Conservation (phyloP, 208 protist species). For the Perkinsela sp. region DNA sequence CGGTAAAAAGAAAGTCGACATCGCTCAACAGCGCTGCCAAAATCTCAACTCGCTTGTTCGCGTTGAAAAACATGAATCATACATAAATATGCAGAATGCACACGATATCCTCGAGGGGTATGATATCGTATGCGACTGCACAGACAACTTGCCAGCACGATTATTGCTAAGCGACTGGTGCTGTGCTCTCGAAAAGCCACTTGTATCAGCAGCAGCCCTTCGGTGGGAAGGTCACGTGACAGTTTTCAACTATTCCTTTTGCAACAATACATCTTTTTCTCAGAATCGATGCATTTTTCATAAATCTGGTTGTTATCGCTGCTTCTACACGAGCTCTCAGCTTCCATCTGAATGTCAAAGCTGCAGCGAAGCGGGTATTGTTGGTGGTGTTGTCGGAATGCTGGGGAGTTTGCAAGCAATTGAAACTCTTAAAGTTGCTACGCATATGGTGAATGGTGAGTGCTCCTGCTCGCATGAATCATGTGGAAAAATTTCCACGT, state of each 20-base stretch:
- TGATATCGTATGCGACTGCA: constrained; percentile 68
- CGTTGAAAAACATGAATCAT: constrained; percentile 11
- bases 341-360: constrained; percentile 36
- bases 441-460: background rate
- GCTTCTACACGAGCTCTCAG: constrained; percentile 59
- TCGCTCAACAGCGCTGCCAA: constrained; percentile 23
- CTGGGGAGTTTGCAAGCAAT: constrained; percentile 75
- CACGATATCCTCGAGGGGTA: constrained; percentile 19
- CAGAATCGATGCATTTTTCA: background rate
- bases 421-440: constrained; percentile 55
- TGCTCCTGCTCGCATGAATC: too few relatives aligned
- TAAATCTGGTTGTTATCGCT: constrained; percentile 66
- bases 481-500: too few relatives aligned
- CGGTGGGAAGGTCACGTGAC: constrained; percentile 75
- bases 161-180: constrained; percentile 80
- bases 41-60: constrained; percentile 19
- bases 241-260: constrained; percentile 37
- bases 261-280: background rate
- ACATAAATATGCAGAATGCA: constrained; percentile 29
- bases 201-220: constrained; percentile 76
- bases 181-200: constrained; percentile 27
- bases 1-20: constrained; percentile 42
- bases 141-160: constrained; percentile 68
- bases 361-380: constrained; percentile 67
- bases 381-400: constrained; percentile 65